phyloP scores from a whole-genome alignment of 2,329 filamentous ascomycete genomes.

The Aureobasidium pullulans region DNA sequence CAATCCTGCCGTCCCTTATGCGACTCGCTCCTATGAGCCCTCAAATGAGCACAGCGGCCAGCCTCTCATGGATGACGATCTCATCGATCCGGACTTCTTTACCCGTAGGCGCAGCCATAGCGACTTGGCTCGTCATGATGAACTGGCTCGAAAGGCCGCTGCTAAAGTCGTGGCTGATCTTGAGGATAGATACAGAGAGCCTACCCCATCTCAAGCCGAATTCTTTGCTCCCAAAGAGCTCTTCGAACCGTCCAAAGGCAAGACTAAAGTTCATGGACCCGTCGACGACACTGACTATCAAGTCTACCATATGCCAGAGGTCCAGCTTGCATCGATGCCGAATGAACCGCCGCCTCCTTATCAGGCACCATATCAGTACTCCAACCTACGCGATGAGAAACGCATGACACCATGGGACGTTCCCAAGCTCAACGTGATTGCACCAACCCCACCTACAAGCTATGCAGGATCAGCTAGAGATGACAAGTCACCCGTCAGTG shows the following conservation, averaged over 20 bases:
- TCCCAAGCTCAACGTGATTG: constrained; percentile 49
- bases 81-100: constrained; percentile 41
- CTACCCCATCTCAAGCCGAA: constrained; percentile 35
- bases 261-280: constrained; percentile 32
- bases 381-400: not conserved
- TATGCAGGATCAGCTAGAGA: constrained; percentile 31
- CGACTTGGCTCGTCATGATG: constrained; percentile 20
- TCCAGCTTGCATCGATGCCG: constrained; percentile 20
- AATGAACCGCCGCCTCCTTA: constrained; percentile 30
- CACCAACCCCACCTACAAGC: constrained; percentile 50
- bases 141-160: constrained; percentile 27
- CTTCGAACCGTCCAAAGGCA: constrained; percentile 32
- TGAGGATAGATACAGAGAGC: constrained; percentile 34
- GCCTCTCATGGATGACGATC: constrained; percentile 37
- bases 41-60: constrained; percentile 28
- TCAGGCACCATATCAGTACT: not conserved
- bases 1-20: not conserved
- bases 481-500: constrained; percentile 29
- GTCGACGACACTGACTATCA: constrained; percentile 39
- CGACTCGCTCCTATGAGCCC: constrained; percentile 22
- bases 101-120: constrained; percentile 27
- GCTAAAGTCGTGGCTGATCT: constrained; percentile 36
- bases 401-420: constrained; percentile 25
- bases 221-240: constrained; percentile 43
- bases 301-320: constrained; percentile 34